Evolutionary conservation across 306 rosid genomes (phyloP).

Genomic region (Quercus cerris): DNA sequence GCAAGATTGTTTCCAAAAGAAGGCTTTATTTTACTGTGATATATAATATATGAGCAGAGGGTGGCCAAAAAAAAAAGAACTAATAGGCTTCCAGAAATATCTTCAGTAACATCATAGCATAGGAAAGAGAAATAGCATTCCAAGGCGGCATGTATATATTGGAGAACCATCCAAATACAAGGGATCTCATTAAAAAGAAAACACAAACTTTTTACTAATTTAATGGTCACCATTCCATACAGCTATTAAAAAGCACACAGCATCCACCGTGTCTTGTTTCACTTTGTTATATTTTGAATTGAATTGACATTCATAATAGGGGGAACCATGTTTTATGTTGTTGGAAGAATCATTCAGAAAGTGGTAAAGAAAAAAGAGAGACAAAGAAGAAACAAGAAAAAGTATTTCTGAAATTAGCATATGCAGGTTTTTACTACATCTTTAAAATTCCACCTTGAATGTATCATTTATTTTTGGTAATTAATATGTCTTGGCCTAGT

Average conservation of each 20-base stretch:
- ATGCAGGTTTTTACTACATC: too few relatives aligned
- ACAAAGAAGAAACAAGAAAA: too few relatives aligned
- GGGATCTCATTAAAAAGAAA: constrained; percentile 16
- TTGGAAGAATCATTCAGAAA: not conserved
- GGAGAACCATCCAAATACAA: constrained; percentile 25
- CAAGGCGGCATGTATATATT: constrained; percentile 1
- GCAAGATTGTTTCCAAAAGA: not conserved
- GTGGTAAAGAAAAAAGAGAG: too few relatives aligned
- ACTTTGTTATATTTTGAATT: not conserved
- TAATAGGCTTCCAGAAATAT: not conserved
- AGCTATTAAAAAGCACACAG: constrained; percentile 23
- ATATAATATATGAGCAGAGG: too few relatives aligned
- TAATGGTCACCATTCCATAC: constrained; percentile 41
- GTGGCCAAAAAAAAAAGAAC: not conserved
- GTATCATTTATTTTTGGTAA: too few relatives aligned
- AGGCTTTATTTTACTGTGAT: not conserved
- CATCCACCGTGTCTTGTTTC: constrained; percentile 6
- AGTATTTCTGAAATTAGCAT: too few relatives aligned
- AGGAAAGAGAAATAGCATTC: not conserved
- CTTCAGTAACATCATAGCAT: not conserved
- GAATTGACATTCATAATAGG: constrained; percentile 3
- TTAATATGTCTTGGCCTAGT: too few relatives aligned
- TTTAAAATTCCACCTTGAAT: too few relatives aligned
- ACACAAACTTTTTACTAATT: constrained; percentile 23
- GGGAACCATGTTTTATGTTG: not conserved